Percentiles rank a stretch among this genome's conserved stretches.
phyloP scores from a whole-genome alignment of 2,329 filamentous ascomycete genomes.

The Pseudopithomyces chartarum region DNA sequence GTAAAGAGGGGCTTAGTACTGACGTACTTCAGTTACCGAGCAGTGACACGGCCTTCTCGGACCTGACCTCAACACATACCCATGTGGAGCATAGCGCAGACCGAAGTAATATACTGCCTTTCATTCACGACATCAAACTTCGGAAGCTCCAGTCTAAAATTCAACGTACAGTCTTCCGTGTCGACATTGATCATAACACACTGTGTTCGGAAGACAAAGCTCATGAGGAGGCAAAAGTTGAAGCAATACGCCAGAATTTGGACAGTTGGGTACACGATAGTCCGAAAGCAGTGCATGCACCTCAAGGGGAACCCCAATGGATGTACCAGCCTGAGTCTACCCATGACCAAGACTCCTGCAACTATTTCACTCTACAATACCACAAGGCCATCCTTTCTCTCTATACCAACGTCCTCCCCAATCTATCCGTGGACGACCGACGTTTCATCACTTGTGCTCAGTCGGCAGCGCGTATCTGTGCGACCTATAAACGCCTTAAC shows the following conservation, averaged over 20 bases:
- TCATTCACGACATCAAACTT: slow-evolving; percentile 33
- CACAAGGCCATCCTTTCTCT: slow-evolving; percentile 33
- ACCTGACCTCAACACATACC: slow-evolving; percentile 24
- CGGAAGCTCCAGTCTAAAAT: slow-evolving; percentile 31
- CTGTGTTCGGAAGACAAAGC: slow-evolving; percentile 18
- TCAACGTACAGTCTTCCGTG: slow-evolving; percentile 31
- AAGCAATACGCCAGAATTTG: slow-evolving; percentile 20
- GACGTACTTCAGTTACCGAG: slow-evolving; percentile 24
- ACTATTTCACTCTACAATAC: slow-evolving; percentile 34
- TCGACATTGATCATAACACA: slow-evolving; percentile 23
- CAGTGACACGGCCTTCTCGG: slow-evolving; percentile 23
- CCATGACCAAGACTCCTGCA: slow-evolving; percentile 25
- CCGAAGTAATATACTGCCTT: slow-evolving; percentile 32
- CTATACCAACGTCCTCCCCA: slow-evolving; percentile 27
- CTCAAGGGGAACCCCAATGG: slow-evolving; percentile 27
- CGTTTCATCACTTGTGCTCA: slow-evolving; percentile 29
- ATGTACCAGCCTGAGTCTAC: slow-evolving; percentile 32
- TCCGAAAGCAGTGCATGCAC: slow-evolving; percentile 24
- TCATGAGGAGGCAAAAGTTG: slow-evolving; percentile 26
- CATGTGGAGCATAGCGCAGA: slow-evolving; percentile 13
- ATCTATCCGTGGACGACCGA: slow-evolving; percentile 21
- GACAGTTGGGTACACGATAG: slow-evolving; percentile 25
- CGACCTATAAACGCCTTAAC: slow-evolving; percentile 29
- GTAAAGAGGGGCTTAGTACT: not conserved
- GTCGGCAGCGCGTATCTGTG: slow-evolving; percentile 30